Conservation (phyloP, 768 basidiomycete species). For the Amanita molliuscula region DNA sequence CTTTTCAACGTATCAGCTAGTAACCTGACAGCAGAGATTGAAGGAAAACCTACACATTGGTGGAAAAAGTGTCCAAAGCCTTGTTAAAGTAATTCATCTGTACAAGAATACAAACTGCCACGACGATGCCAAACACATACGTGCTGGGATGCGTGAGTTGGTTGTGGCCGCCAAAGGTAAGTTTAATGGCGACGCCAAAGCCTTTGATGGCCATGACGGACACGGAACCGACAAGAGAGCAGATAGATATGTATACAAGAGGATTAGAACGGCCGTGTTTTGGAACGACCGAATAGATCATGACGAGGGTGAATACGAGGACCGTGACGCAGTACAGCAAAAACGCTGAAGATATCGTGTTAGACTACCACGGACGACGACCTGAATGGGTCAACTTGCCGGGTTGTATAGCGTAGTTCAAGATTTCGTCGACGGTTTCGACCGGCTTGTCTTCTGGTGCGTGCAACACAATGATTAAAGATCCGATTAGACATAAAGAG, state of each 20-base stretch:
- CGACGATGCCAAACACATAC: constrained; percentile 87
- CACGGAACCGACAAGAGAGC: constrained; percentile 90
- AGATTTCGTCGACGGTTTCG: constrained; percentile 86
- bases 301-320: constrained; percentile 67
- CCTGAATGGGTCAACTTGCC: constrained; percentile 30
- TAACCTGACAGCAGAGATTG: not conserved
- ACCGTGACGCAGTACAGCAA: constrained; percentile 84
- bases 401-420: constrained; percentile 88
- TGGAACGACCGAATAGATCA: constrained; percentile 83
- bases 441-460: constrained; percentile 95
- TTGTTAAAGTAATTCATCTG: constrained; percentile 99
- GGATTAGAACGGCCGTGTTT: constrained; percentile 83
- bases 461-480: constrained; percentile 90
- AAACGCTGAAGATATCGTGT: constrained; percentile 49
- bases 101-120: constrained; percentile 75
- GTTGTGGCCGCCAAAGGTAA: constrained; percentile 88
- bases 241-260: constrained; percentile 90
- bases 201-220: constrained; percentile 99
- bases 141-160: constrained; percentile 93
- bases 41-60: constrained; percentile 72
- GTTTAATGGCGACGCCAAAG: constrained; percentile 92
- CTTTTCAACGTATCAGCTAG: constrained; percentile 25
- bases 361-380: not conserved
- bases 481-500: constrained; percentile 74
- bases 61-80: constrained; percentile 91